A percentile compares a stretch with the other conserved stretches of the same genome.
phyloP scores from a whole-genome alignment of 2,329 filamentous ascomycete genomes.

The Colletotrichum camelliae region DNA sequence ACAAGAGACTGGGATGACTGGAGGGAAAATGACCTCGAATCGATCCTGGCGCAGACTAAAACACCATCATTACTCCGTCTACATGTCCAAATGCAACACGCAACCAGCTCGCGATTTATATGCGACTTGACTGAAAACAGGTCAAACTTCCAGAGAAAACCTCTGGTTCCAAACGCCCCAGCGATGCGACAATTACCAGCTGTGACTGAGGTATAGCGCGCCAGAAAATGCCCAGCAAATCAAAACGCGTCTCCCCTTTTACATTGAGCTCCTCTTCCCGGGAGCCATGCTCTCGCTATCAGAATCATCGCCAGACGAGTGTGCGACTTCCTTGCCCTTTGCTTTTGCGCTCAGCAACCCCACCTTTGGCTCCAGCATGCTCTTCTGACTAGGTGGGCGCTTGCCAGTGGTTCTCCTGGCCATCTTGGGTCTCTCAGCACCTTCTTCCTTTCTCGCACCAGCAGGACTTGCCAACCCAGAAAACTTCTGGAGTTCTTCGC shows the following conservation, averaged over 20 bases:
- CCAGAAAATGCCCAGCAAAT: slow-evolving; percentile 19
- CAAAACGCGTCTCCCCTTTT: slow-evolving; percentile 14
- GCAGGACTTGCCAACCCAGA: slow-evolving; percentile 33
- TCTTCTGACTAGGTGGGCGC: slow-evolving; percentile 44
- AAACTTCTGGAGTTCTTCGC: slow-evolving; percentile 39
- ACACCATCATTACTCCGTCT: slow-evolving; percentile 16
- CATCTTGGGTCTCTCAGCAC: slow-evolving; percentile 29
- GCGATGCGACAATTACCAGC: slow-evolving; percentile 6
- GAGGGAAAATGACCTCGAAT: background rate
- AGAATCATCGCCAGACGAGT: slow-evolving; percentile 33
- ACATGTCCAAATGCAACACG: slow-evolving; percentile 11
- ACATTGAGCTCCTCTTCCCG: slow-evolving; percentile 50
- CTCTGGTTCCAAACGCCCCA: slow-evolving; percentile 15
- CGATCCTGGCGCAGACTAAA: background rate
- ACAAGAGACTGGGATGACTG: slow-evolving; percentile 2
- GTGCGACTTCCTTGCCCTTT: slow-evolving; percentile 54
- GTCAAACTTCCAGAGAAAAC: background rate
- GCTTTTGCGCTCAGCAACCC: slow-evolving; percentile 41
- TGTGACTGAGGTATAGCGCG: slow-evolving; percentile 21
- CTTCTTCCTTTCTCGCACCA: slow-evolving; percentile 36
- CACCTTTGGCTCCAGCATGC: slow-evolving; percentile 45
- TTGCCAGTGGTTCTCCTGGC: slow-evolving; percentile 31
- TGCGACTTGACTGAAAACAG: background rate
- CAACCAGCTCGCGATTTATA: slow-evolving; percentile 1
- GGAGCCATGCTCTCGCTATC: slow-evolving; percentile 29